Evolutionary conservation across 345 rosid genomes (phyloP), one percentile per base, ranked within the genome.

Genomic region (Gossypium australe): DNA sequence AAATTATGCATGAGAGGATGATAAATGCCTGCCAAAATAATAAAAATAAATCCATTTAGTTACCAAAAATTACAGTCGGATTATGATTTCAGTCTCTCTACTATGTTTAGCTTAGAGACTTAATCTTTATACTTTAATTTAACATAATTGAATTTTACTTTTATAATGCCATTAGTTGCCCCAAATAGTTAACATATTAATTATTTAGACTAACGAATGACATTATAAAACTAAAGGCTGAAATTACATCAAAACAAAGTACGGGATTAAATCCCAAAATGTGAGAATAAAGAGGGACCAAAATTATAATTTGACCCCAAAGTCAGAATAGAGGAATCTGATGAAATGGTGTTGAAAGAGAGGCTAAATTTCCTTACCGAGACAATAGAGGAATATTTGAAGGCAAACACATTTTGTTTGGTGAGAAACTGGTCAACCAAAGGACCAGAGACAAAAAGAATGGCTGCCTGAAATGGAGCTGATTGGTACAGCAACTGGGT

Each of bases 401-500:
- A 84, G 16, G 98, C 93, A 83, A 95, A 95, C 29, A 95, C 99
- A 49, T 83, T 95, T 76, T 87, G 93, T 62, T 87, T 75, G 78
- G 98, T 95, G 79, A 95, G 98, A 81, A 76, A 84, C 53, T 90
- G 90, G 77, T 95, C 99, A 4, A 95, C 99, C 53, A 95, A 70
- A 13, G 99, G 99, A 65, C 99, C 99, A 0, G 97, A 91, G 48
- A 95, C 94, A 62, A 95, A 95, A 47, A 95, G 94, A 83, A 93
- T 78, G n/a, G 96, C 99, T 7, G 99, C 97, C 83, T 95, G 99
- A 79, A 93, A 95, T 48, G 99, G 99, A 2, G 99, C 99, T 2
- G 99, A 95, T 29, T 95, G 99, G 80, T 95, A 95, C 10, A 93
- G 88, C 75, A 95, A 84, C 86, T 95, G 99, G 20, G 99, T 95